Base-by-base conservation (phyloP, 768 basidiomycete genomes). In the Coprinopsis marcescibilis region DNA sequence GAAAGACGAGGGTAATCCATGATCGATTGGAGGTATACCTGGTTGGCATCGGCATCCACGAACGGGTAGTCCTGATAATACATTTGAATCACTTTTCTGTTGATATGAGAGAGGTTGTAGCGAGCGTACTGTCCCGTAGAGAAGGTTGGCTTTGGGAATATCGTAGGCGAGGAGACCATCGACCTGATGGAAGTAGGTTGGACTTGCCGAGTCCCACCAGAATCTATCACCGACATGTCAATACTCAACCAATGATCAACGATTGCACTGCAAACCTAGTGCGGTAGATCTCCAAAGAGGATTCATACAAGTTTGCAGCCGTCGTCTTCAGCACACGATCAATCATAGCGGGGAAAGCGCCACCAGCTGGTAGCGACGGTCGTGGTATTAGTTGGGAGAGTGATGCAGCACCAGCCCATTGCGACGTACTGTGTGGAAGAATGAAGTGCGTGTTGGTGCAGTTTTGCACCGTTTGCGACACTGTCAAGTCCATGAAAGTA, bases 171-270 rank as follows among this genome's bases (percentile, higher is more conserved):
- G 53, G 4, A 68, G 59, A 12, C 64, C 63, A 14, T 60, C 48
- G 32, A 65, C 51, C 46, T 68, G 65, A 40, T 68, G 64, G 49
- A 54, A 60, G 54, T 62, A 68, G 11, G 66, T 68, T 5, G 66
- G 65, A 25, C 66, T 65, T 20, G 65, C 65, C 30, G 65, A 65
- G 49, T 66, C 65, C 64, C 64, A 68, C 64, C 64, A 68, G 57
- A 68, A 65, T 43, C 59, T 59, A 19, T 14, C 17, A 23, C 21
- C 13, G 24, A 41, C 29, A n/a, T 32, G 8, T 32, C 29, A 32
- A 32, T 8, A n/a, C 29, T 8, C 8, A 32, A 32, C 29, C n/a
- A 32, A 8, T 15, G n/a, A 27, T 30, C 11, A 27, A 11, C 21
- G 21, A n/a, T 21, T 29, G 19, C 4, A 21, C 11, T 4, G 32